Evolutionary conservation across 768 basidiomycete species (phyloP).

Genomic region (Scleroderma citrinum): DNA sequence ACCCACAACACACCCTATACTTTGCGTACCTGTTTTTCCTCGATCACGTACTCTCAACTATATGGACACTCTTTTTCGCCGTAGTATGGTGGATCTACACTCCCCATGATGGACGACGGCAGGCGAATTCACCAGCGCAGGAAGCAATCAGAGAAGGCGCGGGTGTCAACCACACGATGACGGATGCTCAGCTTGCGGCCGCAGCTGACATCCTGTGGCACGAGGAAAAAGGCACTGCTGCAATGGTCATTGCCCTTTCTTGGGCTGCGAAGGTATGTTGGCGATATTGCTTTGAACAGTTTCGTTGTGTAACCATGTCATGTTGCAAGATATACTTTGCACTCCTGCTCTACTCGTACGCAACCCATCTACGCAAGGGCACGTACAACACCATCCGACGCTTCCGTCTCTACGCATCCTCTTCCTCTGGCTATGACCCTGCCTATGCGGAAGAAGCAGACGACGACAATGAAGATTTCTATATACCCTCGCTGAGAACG

Average conservation of each 20-base stretch:
- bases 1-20: slow-evolving; percentile 75
- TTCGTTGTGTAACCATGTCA: background rate
- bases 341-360: slow-evolving; percentile 86
- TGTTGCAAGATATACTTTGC: slow-evolving; percentile 80
- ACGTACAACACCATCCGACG: slow-evolving; percentile 76
- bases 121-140: slow-evolving; percentile 84
- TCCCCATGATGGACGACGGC: slow-evolving; percentile 83
- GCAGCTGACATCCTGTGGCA: slow-evolving; percentile 87
- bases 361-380: slow-evolving; percentile 84
- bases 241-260: slow-evolving; percentile 67
- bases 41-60: slow-evolving; percentile 85
- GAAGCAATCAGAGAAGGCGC: slow-evolving; percentile 70
- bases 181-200: slow-evolving; percentile 55
- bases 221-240: slow-evolving; percentile 80
- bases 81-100: slow-evolving; percentile 87
- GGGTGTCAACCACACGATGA: slow-evolving; percentile 46
- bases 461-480: slow-evolving; percentile 62
- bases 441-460: slow-evolving; percentile 48
- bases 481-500: slow-evolving; percentile 55
- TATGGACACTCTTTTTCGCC: slow-evolving; percentile 91
- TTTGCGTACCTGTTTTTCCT: slow-evolving; percentile 90
- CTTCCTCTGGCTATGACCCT: slow-evolving; percentile 20
- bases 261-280: slow-evolving; percentile 81
- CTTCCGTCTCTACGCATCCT: slow-evolving; percentile 18
- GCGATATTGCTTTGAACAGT: background rate